phyloP scores from a whole-genome alignment of 768 basidiomycete species.

The Naematelia aurantialba region DNA sequence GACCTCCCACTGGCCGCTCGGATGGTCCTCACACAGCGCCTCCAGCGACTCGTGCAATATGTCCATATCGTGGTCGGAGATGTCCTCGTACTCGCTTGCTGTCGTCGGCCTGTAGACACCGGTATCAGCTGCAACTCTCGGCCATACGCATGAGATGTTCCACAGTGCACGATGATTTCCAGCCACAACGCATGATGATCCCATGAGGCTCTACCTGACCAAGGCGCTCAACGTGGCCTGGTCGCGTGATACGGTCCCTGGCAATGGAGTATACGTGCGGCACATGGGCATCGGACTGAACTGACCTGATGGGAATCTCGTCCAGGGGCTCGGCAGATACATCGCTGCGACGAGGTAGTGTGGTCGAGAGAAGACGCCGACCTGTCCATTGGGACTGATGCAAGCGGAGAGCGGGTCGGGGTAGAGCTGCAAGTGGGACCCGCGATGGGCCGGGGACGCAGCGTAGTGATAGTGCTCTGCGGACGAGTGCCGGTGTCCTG shows the following conservation, averaged over 20 bases:
- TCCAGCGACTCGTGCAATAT: constrained; percentile 44
- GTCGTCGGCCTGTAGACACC: constrained; percentile 21
- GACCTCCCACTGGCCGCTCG: constrained; percentile 43
- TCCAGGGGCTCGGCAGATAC: neutral
- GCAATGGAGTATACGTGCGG: too few relatives aligned
- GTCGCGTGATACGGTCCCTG: too few relatives aligned
- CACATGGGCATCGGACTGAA: too few relatives aligned
- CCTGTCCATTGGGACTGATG: neutral
- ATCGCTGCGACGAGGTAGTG: neutral
- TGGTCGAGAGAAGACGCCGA: neutral
- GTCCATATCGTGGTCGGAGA: constrained; percentile 45
- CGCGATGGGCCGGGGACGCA: neutral
- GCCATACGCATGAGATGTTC: too few relatives aligned
- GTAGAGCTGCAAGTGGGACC: neutral
- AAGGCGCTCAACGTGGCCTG: too few relatives aligned
- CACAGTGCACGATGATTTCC: too few relatives aligned
- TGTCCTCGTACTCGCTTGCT: constrained; percentile 35
- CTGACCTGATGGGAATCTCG: neutral
- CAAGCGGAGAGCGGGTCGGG: neutral
- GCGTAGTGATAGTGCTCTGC: neutral
- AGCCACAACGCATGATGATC: too few relatives aligned
- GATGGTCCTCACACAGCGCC: constrained; percentile 36
- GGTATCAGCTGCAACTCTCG: too few relatives aligned
- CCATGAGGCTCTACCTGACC: too few relatives aligned
- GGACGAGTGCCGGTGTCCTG: neutral